Evolutionary conservation across 768 basidiomycete species (phyloP), one percentile per base, ranked within the genome.

Genomic region (Lactarius tabidus): DNA sequence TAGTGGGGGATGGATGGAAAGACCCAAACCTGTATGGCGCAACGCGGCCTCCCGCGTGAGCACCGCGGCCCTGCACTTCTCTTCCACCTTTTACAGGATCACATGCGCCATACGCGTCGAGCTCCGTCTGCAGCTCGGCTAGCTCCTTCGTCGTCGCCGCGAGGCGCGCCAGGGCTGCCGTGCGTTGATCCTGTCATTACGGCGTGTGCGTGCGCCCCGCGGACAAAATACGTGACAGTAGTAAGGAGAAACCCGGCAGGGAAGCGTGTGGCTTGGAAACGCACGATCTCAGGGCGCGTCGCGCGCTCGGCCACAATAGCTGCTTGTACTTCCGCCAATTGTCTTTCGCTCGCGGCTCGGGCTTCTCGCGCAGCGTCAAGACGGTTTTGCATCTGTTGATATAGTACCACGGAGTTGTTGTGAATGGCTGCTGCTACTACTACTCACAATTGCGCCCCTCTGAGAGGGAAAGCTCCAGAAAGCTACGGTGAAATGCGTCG

Each of bases 381-480:
- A 67, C 83, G 81, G 60, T 80, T 81, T 73, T 83, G 87, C 67
- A 87, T 77, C 89, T 88, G 70, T 31, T 45, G 12, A n/a, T 45
- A 14, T 23, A 45, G 20, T 10, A n/a, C 43, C 43, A n/a, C 48
- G 41, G 45, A 15, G 33, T 33, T 33, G 33, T 33, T 33, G 4
- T 33, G 33, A 33, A 33, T 33, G 33, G 33, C 33, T 33, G n/a
- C n/a, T n/a, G n/a, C n/a, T n/a, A n/a, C n/a, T n/a, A n/a, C n/a
- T 29, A 57, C 59, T 54, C 65, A 94, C 94, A 71, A 87, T 80
- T 9, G 88, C 84, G 3, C 94, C 93, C 54, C 85, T 84, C 64
- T 95, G 91, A 1, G 92, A 94, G 18, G 94, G 94, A 74, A 97
- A 96, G 71, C 91, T 91, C 95, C 95, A 97, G 75, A 92, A 96